Base-by-base conservation (phyloP, 208 protist species). In the Wallacemonas rigidus region DNA sequence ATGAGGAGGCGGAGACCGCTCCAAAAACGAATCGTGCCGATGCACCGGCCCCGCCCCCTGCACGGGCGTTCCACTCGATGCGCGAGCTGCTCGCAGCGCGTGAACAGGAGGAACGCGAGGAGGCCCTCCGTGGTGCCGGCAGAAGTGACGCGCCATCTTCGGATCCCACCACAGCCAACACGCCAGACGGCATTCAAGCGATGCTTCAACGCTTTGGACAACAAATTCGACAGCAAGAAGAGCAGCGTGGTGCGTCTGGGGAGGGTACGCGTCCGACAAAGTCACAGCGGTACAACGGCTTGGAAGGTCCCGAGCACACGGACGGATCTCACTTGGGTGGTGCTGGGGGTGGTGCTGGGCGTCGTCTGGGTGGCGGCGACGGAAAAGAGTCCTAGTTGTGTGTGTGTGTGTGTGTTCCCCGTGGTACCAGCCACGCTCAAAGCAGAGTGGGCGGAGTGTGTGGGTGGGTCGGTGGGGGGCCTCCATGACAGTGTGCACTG, bases 241-340 rank as follows among this genome's bases (percentile, higher is more conserved):
- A 71, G 11, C 67, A 83, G 38, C 54, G 8, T 51, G 14, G n/a
- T 55, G 45, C 43, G n/a, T 38, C 36, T 12, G 15, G 40, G 47
- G 8, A 86, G 71, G 69, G 58, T 26, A 11, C 53, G 11, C 47
- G 58, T 2, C 61, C 47, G 5, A 48, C 48, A n/a, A 93, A 89
- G 74, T 83, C 76, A 17, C 87, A 90, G 56, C 75, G 75, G 12
- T 94, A 91, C 70, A 91, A 85, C 68, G 89, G 84, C 67, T 83
- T 60, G 39, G 68, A 69, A 17, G 57, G 62, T 50, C 7, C 65
- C 39, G 67, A n/a, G n/a, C n/a, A n/a, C n/a, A n/a, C n/a, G n/a
- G n/a, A n/a, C n/a, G n/a, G n/a, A n/a, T n/a, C n/a, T n/a, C n/a
- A n/a, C n/a, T n/a, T n/a, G n/a, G n/a, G n/a, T n/a, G n/a, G n/a